These are phyloP conservation scores for Diaporthe citriasiana DNA, from an alignment of 2,329 filamentous ascomycete genomes.

Conservation along the genomic window DNA sequence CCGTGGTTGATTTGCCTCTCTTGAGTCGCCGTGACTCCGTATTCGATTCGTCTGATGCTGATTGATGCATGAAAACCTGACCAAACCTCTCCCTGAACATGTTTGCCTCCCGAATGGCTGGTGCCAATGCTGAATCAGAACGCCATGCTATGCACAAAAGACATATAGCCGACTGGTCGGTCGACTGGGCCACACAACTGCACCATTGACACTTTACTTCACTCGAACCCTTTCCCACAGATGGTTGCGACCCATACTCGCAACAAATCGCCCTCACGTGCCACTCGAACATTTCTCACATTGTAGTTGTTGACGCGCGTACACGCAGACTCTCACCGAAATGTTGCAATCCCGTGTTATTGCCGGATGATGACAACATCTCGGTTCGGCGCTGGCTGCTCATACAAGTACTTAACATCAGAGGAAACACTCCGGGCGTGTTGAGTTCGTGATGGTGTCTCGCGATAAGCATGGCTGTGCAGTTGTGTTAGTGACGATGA, in stretches of 20 bases:
- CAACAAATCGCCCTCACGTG: neutral
- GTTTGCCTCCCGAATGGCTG: neutral
- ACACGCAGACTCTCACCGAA: neutral
- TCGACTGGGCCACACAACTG: neutral
- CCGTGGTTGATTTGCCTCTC: neutral
- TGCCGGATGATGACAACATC: slow-evolving; percentile 36
- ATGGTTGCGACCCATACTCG: neutral
- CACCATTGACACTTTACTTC: neutral
- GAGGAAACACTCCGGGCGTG: slow-evolving; percentile 8
- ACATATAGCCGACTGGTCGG: neutral
- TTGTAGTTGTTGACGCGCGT: neutral
- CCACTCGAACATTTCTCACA: neutral
- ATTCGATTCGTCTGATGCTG: neutral
- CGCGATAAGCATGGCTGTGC: slow-evolving; percentile 23
- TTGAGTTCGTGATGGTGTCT: slow-evolving; percentile 26
- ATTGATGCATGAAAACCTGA: neutral
- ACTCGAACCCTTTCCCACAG: neutral
- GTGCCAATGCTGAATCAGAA: neutral
- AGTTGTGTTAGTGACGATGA: slow-evolving; percentile 29
- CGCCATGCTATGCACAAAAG: slow-evolving; percentile 29
- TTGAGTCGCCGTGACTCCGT: neutral
- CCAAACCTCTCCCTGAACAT: neutral
- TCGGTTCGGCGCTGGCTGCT: slow-evolving; percentile 35
- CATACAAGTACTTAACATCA: slow-evolving; percentile 39
- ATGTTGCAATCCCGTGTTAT: neutral